These are phyloP conservation scores for Metschnikowia bowlesiae DNA, from an alignment of 805 yeast genomes.

Conservation along the genomic window DNA sequence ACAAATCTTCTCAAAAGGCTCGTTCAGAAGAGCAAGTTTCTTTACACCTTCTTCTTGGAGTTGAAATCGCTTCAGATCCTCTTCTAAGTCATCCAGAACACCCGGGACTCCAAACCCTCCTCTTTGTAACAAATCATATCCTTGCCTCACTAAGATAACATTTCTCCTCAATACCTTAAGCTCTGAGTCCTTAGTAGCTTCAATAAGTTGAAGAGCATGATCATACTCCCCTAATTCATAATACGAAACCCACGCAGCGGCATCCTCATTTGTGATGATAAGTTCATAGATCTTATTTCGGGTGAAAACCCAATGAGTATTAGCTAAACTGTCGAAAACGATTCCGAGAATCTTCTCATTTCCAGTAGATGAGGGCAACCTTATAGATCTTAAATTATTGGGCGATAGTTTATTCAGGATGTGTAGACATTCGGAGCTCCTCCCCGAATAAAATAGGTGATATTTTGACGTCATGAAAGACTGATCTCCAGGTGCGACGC, in stretches of 20 bases:
- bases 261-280: constrained; percentile 60
- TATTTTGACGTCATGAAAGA: constrained; percentile 26
- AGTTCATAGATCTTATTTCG: constrained; percentile 62
- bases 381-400: constrained; percentile 4
- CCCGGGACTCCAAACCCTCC: constrained; percentile 13
- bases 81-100: not conserved
- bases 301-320: constrained; percentile 78
- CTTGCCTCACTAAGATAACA: constrained; percentile 50
- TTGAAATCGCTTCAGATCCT: constrained; percentile 1
- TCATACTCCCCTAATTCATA: constrained; percentile 42
- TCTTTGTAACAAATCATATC: constrained; percentile 39
- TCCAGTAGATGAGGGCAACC: not conserved
- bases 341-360: constrained; percentile 23
- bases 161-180: constrained; percentile 25
- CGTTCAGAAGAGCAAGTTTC: constrained; percentile 56
- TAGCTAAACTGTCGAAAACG: constrained; percentile 28
- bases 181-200: not conserved
- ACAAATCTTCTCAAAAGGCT: constrained; percentile 67
- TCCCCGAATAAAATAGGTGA: constrained; percentile 24
- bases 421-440: constrained; percentile 16
- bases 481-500: constrained; percentile 6
- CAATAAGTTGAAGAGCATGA: constrained; percentile 48
- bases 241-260: constrained; percentile 62
- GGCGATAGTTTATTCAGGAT: constrained; percentile 29
- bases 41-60: constrained; percentile 26